Evolutionary conservation across 495 filamentous ascomycete species (phyloP), one percentile per base, ranked within the genome.

Genomic region (Penicillium nucicola): DNA sequence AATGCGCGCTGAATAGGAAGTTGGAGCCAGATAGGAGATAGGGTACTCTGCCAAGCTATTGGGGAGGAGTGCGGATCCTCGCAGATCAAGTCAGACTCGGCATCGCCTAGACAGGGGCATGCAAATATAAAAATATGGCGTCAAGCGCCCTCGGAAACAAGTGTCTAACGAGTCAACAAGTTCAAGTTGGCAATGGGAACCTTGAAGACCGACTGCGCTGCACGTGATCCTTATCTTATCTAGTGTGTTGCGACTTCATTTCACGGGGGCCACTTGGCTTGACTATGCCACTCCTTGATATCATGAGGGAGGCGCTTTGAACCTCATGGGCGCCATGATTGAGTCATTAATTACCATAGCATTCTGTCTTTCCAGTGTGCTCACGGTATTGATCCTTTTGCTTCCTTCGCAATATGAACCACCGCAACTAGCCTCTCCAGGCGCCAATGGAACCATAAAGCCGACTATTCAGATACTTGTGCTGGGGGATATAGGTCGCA

Each of bases 401-500:
- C 68, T 83, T 1, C 80, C 81, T 1, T 77, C 77, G 13, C 73
- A 77, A 45, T 81, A 81, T 62, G 57, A 53, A 14, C 63, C 60
- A 37, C 56, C 55, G 37, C 50, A 38, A 9, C 33, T 41, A 17
- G 5, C 56, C 12, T 19, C 42, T 1, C 5, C 33, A 4, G 37
- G 50, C 39, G 39, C 49, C 31, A 18, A 65, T 45, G 41, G 14
- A 2, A 17, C 51, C 42, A 23, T 39, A 46, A 55, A 45, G 18
- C 63, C 41, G 40, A 74, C 80, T 5, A 77, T 88, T 20, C 89
- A 95, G 61, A 81, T 99, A 30, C 78, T 97, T n/a, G 93, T 99
- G 34, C 79, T 99, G n/a, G 93, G 93, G 12, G 93, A 99, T 62
- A 93, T 99, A 68, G 93, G 93, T 19, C 83, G 91, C 30, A 96